Evolutionary conservation across 2,329 filamentous ascomycete species (phyloP), one percentile per base, ranked within the genome.

Genomic region (Aspergillus awamori): DNA sequence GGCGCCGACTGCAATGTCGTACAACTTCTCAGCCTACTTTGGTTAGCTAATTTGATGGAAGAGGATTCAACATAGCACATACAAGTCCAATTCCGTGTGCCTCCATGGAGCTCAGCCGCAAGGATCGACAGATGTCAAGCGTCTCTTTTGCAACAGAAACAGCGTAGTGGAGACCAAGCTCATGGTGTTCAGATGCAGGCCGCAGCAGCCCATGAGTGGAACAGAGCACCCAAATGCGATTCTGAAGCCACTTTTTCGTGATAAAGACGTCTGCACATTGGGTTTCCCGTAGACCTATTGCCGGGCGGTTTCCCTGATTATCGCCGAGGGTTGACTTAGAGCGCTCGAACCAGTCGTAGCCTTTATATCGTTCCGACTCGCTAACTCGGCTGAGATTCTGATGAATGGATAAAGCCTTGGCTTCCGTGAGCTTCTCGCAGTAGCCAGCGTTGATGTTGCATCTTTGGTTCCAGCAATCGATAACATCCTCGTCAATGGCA

Each of bases 341-440:
- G 56, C 47, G 71, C 45, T 78, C 75, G 57, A 78, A 78, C 61
- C 71, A 76, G 53, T 78, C 74, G 47, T 77, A 76, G 7, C 74
- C 76, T 26, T 69, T 69, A 36, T 76, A 73, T 56, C 75, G 70
- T 65, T 71, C 76, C 24, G 67, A 71, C 67, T 74, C 71, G 61
- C 65, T 74, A 58, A 72, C 72, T 38, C 57, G 69, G 53, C 52
- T 69, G 53, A 71, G 72, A 61, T 70, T 80, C 58, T 71, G 74
- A 67, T 69, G 72, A 60, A 71, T 79, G 49, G 66, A 71, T 66
- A 71, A 63, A 57, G 70, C 77, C 81, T 97, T 67, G 88, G 86
- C 5, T 72, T 91, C 63, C 83, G 90, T 53, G 83, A 90, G 75
- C 82, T 92, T 68, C 72, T 92, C 59, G 80, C 89, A 54, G 89